Evolutionary conservation across 768 basidiomycete species (phyloP), one percentile per base, ranked within the genome.

Genomic region (Gelatoporia subvermispora): DNA sequence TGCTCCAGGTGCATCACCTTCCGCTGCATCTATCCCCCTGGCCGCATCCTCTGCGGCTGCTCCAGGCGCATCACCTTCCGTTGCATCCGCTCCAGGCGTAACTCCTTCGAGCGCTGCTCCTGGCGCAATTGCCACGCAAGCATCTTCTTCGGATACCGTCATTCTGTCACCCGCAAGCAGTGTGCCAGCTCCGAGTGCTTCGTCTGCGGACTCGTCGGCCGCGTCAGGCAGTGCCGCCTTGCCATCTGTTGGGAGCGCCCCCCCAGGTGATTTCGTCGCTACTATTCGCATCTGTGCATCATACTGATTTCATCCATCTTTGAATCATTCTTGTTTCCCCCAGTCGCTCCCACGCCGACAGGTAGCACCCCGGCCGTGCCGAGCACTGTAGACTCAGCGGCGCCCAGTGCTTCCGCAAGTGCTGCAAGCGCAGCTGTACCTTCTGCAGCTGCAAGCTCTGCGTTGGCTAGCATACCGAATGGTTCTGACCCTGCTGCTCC

Each of bases 401-500:
- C 20, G 10, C 13, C 49, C 24, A 35, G 22, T 22, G 40, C 41
- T 42, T 54, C 57, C 31, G 41, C 52, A 8, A 45, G 51, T 23
- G 24, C 41, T 47, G 21, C 44, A 25, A 28, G 9, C 20, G 38
- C 38, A 16, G 9, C 39, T 4, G 13, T 37, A 11, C 16, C 37
- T 39, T 28, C 40, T 42, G 24, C 25, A 17, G 3, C 50, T 37
- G 41, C 49, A 31, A 43, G 53, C 43, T 54, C 54, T 15, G 49
- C 50, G 8, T 35, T 49, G 35, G 43, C 49, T 24, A 48, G 59
- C 18, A 45, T 16, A 52, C 35, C 53, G 56, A 28, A 44, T 51
- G n/a, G 41, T 39, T 17, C 38, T 8, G 21, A 17, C 38, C n/a
- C 21, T 39, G n/a, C 61, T 34, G 41, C 55, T 3, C 48, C 55